Evolutionary conservation across 148 eudicot species (phyloP), one percentile per base, ranked within the genome.

Genomic region (Mesembryanthemum crystallinum): DNA sequence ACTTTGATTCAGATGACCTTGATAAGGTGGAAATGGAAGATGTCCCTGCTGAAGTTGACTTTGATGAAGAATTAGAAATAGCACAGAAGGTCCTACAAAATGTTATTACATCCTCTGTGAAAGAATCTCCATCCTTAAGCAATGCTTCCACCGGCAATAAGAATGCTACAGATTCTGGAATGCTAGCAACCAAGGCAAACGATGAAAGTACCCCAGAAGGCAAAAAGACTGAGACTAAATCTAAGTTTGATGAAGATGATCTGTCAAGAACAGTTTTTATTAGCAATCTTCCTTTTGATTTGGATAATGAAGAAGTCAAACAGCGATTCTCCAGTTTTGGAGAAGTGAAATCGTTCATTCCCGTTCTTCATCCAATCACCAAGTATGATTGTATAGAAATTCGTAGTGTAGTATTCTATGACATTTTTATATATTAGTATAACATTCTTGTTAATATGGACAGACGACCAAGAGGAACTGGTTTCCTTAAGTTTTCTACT

Each of bases 391-490:
- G 28, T 76, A 1, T 55, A 39, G 49, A 11, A 71, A 59, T 15
- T 80, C 62, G 42, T 27, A 51, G 54, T 55, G 59, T 20, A 37
- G 5, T 45, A 18, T 49, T 39, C 68, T 1, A 15, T 57, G 20
- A 23, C 13, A 27, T 55, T 35, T 45, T 45, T 18, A 18, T 20
- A 54, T 35, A 62, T 70, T 64, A 20, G 7, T 51, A 24, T 64
- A 39, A 73, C 66, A 59, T 28, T 58, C 35, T 74, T 81, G 69
- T 73, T 18, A 65, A 76, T 80, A 71, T 80, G 65, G 60, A 66
- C 89, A 95, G 99, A 89, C 88, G 96, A 57, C 99, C 97, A 45
- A 88, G 86, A 75, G 99, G 99, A 81, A 90, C 94, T 68, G 99
- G 94, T 67, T 95, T 95, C 82, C 94, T 95, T 67, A 92, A 89